Evolutionary conservation across 805 yeast genomes (phyloP).

Genomic region (Metschnikowia corniflorae): DNA sequence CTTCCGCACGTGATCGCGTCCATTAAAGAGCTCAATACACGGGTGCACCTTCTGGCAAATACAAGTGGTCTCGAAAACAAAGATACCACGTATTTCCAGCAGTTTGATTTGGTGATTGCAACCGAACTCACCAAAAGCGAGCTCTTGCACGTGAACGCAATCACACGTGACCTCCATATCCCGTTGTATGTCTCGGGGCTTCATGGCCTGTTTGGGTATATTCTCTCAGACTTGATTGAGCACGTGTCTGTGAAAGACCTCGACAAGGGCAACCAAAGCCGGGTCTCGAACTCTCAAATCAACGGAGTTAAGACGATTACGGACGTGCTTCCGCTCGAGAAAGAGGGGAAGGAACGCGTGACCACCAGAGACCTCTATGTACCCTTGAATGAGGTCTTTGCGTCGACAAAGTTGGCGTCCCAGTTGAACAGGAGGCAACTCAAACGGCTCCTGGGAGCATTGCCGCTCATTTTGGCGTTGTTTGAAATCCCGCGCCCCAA

Average conservation of each 20-base stretch:
- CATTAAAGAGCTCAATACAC: constrained; percentile 72
- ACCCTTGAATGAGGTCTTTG: constrained; percentile 34
- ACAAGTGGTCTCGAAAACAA: constrained; percentile 21
- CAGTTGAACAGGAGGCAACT: constrained; percentile 44
- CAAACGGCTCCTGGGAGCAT: constrained; percentile 50
- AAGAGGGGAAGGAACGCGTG: constrained; percentile 40
- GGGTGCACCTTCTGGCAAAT: constrained; percentile 59
- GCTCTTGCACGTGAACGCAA: constrained; percentile 46
- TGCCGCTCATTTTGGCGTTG: constrained; percentile 58
- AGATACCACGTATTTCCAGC: constrained; percentile 37
- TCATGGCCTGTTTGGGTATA: constrained; percentile 80
- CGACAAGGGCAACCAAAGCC: constrained; percentile 42
- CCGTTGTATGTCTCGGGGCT: constrained; percentile 68
- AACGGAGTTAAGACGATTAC: constrained; percentile 44
- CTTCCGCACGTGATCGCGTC: constrained; percentile 51
- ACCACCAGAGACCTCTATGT: constrained; percentile 36
- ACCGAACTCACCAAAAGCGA: constrained; percentile 54
- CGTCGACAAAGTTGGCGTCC: constrained; percentile 34
- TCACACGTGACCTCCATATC: constrained; percentile 52
- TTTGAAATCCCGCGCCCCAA: constrained; percentile 39
- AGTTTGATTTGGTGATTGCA: constrained; percentile 70
- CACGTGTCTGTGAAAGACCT: constrained; percentile 56
- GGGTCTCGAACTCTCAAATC: constrained; percentile 43
- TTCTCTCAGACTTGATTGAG: constrained; percentile 71
- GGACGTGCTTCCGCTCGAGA: constrained; percentile 31